These are phyloP conservation scores for Protostelium mycophagum DNA, from an alignment of 78 protist species.

Conservation along the genomic window DNA sequence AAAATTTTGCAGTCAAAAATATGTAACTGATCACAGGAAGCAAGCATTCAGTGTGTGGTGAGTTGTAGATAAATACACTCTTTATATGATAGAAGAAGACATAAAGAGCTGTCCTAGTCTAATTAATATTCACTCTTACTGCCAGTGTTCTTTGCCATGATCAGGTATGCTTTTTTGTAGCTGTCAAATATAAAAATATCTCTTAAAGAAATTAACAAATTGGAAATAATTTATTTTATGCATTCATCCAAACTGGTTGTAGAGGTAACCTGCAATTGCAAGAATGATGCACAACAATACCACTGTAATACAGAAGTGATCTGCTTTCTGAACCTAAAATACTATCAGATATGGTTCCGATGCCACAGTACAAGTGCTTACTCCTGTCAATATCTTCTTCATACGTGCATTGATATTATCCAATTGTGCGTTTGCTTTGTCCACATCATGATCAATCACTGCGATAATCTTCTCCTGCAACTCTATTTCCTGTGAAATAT, in stretches of 20 bases:
- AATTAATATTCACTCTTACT: too few relatives aligned
- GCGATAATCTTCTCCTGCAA: not conserved
- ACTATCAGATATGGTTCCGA: not conserved
- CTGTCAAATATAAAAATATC: too few relatives aligned
- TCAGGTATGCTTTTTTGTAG: too few relatives aligned
- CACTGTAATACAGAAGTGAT: not conserved
- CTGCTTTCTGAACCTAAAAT: not conserved
- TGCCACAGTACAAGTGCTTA: not conserved
- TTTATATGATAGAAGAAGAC: too few relatives aligned
- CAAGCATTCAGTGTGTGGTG: too few relatives aligned
- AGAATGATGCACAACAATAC: not conserved
- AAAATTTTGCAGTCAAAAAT: too few relatives aligned
- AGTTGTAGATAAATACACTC: too few relatives aligned
- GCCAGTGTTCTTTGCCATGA: too few relatives aligned
- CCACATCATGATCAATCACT: not conserved
- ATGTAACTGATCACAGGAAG: too few relatives aligned
- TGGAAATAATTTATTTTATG: too few relatives aligned
- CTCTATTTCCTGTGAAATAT: not conserved
- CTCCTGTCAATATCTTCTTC: not conserved
- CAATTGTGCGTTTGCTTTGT: not conserved
- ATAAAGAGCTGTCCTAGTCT: too few relatives aligned
- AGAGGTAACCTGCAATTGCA: not conserved
- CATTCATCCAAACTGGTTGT: not conserved
- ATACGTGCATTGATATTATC: not conserved
- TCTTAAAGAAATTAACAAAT: too few relatives aligned